Evolutionary conservation across 2,329 filamentous ascomycete species (phyloP), one percentile per base, ranked within the genome.

Genomic region (Fusarium coffeatum): DNA sequence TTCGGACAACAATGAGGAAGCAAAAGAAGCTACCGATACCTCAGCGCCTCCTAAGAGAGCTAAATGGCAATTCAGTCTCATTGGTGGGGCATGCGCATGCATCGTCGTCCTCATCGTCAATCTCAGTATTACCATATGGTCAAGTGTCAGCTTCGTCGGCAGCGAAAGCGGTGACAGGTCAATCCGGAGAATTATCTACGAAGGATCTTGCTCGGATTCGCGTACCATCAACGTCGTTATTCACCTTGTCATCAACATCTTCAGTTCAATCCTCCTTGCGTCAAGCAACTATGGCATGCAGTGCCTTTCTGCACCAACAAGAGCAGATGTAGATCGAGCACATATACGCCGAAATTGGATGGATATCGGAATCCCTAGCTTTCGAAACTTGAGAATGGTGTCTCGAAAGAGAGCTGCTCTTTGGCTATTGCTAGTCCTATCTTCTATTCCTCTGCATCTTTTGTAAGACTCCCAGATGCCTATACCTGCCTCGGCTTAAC

Each of bases 401-500:
- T 40, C 48, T 8, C 1, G 5, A 20, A 5, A 1, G 2, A 40
- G 32, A 16, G 22, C 3, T 5, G 0, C 13, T 9, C 32, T 51
- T 27, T 51, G 48, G 48, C 8, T 32, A 2, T 1, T 51, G 2
- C 0, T 51, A 0, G 8, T 25, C 0, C 2, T 47, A 9, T 47
- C 45, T 0, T 47, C 45, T 2, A 0, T 47, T 0, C 45, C 45
- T 8, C 6, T 47, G 0, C 45, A 47, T 12, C 45, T 47, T 2
- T 16, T 47, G 45, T 47, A 47, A 4, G 45, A 1, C 5, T 20
- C 3, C 3, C 1, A 3, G 3, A 1, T 11, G 5, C 8, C 0
- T 3, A 5, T 1, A 3, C 4, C 25, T 2, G 2, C 1, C 2
- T 9, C 0, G 5, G 8, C 3, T 8, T 20, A 3, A 47, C 4